These are phyloP conservation scores for Aspergillus panamensis DNA, from an alignment of 495 filamentous ascomycete genomes.

Conservation along the genomic window DNA sequence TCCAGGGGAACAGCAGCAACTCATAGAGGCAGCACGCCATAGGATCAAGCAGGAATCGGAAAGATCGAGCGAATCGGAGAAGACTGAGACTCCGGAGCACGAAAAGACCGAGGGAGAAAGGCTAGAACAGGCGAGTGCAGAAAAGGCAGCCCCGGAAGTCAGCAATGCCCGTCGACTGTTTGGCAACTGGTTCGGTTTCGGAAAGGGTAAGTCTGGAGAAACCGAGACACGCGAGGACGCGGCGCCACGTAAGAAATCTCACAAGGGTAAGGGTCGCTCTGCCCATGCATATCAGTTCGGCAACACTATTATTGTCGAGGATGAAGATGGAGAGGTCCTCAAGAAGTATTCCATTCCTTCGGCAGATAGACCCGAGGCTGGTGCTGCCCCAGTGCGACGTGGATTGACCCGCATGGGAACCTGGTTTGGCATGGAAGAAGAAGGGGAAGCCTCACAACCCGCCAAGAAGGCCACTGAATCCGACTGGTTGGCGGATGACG, in stretches of 20 bases:
- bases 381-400: constrained; percentile 40
- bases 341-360: constrained; percentile 88
- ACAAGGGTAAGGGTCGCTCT: constrained; percentile 46
- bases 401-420: constrained; percentile 58
- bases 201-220: constrained; percentile 27
- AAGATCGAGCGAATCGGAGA: constrained; percentile 35
- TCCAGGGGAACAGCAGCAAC: constrained; percentile 44
- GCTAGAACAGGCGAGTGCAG: constrained; percentile 32
- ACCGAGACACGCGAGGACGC: constrained; percentile 14
- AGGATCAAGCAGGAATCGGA: constrained; percentile 55
- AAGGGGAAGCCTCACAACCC: constrained; percentile 42
- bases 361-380: constrained; percentile 29
- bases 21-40: constrained; percentile 55
- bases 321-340: constrained; percentile 95
- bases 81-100: constrained; percentile 42
- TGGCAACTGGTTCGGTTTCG: constrained; percentile 41
- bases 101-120: constrained; percentile 40
- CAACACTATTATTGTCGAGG: constrained; percentile 96
- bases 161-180: constrained; percentile 36
- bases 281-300: constrained; percentile 95
- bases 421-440: constrained; percentile 56
- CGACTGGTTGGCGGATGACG: constrained; percentile 62
- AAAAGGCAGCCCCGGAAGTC: constrained; percentile 30
- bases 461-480: constrained; percentile 30
- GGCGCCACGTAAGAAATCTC: constrained; percentile 20